Evolutionary conservation across 2,329 filamentous ascomycete species (phyloP), one percentile per base, ranked within the genome.

Genomic region (Hymenoscyphus fraxineus): DNA sequence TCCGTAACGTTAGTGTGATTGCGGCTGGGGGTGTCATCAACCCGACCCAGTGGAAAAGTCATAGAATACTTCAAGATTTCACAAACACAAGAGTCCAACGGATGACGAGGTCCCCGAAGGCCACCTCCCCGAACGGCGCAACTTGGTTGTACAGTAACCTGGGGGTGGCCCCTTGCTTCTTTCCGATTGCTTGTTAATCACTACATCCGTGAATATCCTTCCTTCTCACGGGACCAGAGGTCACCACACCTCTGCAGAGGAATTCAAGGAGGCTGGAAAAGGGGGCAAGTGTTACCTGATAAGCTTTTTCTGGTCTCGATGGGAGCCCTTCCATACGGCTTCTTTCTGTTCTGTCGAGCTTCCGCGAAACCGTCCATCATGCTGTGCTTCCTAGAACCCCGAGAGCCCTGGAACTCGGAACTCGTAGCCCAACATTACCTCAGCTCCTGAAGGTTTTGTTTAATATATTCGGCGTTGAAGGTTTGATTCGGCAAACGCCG

Each of bases 241-340:
- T 62, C 39, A 61, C 59, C 47, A 64, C 56, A 60, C 68, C 67
- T 68, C 67, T 61, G 61, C 58, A 58, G 39, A 61, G 65, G 64
- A 64, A 66, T 63, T 60, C 60, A 41, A 61, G 61, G 19, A 57
- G 41, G 61, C 39, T 57, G 47, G 47, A 54, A 58, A 40, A 61
- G 41, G 60, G 51, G 19, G 60, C 51, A 19, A 63, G 59, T 65
- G 60, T 64, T 64, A 67, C 68, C 66, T 65, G 67, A 70, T 66
- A 56, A 64, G 40, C 40, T 22, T 59, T 67, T 47, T 63, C 59
- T 39, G 9, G 31, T 66, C 56, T 59, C 51, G 40, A 58, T 54
- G 58, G 62, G 51, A 59, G 59, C 62, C 62, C 65, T 69, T 67
- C 65, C 68, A 71, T 47, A 59, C 61, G 59, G 62, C 59, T 58